Percentiles rank a stretch among this genome's conserved stretches.
Evolutionary conservation across 257 asterid species (phyloP).

Genomic region (Solanum bulbocastanum): DNA sequence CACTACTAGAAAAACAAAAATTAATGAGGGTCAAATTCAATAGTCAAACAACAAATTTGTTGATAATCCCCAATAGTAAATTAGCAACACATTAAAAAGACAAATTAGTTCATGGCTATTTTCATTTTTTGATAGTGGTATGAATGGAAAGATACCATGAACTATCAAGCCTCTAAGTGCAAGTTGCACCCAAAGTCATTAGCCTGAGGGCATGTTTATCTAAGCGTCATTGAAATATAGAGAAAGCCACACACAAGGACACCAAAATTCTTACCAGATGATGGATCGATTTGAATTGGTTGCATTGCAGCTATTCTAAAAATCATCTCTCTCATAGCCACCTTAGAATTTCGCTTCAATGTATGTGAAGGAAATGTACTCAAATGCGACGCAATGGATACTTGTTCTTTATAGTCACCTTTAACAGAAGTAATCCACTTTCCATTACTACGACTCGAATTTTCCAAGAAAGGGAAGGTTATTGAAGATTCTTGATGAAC

Average conservation of each 20-base stretch:
- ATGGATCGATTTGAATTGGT: slow-evolving; percentile 84
- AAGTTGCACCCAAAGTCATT: neutral
- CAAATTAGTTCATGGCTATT: no score
- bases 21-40: no score
- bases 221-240: no score
- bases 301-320: slow-evolving; percentile 91
- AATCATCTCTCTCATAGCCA: slow-evolving; percentile 87
- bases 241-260: neutral
- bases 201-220: neutral
- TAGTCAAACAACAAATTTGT: no score
- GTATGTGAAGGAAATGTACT: neutral
- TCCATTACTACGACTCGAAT: neutral
- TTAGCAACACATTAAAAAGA: no score
- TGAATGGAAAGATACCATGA: neutral
- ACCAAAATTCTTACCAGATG: slow-evolving; percentile 15
- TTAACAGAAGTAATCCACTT: neutral
- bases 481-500: neutral
- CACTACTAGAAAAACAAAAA: no score
- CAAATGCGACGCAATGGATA: neutral
- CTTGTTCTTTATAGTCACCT: neutral
- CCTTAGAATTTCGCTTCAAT: slow-evolving; percentile 24
- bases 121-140: neutral
- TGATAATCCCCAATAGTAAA: no score
- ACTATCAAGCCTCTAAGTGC: neutral
- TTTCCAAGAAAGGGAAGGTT: neutral